A percentile compares a stretch with the other conserved stretches of the same genome.
These are phyloP conservation scores for Collariella sp. DNA, from an alignment of 495 filamentous ascomycete species.

Conservation along the genomic window DNA sequence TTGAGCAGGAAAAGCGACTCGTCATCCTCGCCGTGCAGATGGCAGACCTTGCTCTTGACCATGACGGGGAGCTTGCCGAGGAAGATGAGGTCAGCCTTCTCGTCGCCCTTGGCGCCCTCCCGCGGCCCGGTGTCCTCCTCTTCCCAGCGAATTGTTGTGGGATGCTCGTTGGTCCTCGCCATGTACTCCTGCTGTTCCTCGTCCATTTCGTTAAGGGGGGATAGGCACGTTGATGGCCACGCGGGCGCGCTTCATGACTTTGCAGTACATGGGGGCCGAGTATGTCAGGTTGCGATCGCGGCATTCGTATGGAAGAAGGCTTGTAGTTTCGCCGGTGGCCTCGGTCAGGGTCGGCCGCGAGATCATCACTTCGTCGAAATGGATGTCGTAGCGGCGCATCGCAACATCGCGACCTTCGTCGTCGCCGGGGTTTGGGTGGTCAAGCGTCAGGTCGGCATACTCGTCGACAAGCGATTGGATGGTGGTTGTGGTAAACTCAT, in stretches of 20 bases:
- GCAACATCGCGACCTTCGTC: conserved; percentile 65
- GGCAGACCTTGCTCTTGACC: conserved; percentile 92
- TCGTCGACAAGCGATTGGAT: conserved; percentile 90
- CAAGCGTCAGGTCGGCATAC: conserved; percentile 76
- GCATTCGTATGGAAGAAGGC: conserved; percentile 83
- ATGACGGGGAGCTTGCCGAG: conserved; percentile 95
- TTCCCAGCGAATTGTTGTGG: conserved; percentile 51
- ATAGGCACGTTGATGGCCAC: conserved; percentile 69
- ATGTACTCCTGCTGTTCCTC: conserved; percentile 49
- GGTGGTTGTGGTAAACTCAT: conserved; percentile 87
- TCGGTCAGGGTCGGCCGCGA: conserved; percentile 83
- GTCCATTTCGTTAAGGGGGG: conserved; percentile 51
- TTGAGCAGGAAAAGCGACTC: conserved; percentile 75
- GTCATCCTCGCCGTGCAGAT: conserved; percentile 70
- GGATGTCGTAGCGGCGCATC: conserved; percentile 83
- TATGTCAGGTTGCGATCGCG: conserved; percentile 93
- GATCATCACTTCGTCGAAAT: conserved; percentile 78
- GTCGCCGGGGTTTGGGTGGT: conserved; percentile 69
- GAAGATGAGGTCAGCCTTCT: conserved; percentile 49
- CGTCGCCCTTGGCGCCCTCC: conserved; percentile 33
- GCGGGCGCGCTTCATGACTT: conserved; percentile 69
- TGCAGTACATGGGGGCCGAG: conserved; percentile 77
- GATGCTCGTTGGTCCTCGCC: conserved; percentile 38
- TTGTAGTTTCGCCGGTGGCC: conserved; percentile 74
- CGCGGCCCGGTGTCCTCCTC: conserved; percentile 38